Conservation (phyloP, 768 basidiomycete genomes). For the Roridomyces roridus region DNA sequence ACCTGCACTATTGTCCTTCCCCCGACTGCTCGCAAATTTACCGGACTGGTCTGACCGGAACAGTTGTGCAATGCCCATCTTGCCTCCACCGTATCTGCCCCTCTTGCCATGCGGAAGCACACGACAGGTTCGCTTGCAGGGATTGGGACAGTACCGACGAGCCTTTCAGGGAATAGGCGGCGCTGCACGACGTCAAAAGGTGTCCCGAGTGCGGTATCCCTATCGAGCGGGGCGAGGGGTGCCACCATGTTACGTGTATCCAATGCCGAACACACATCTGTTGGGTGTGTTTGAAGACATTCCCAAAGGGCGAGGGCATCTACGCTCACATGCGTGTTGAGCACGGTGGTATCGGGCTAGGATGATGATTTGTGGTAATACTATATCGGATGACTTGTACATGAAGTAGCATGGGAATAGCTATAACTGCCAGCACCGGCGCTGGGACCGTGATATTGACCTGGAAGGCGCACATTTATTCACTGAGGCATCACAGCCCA, state of each 20-base stretch:
- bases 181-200: conserved; percentile 67
- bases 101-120: conserved; percentile 57
- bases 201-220: conserved; percentile 76
- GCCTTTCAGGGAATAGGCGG: conserved; percentile 70
- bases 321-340: conserved; percentile 75
- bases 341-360: conserved; percentile 70
- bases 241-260: conserved; percentile 84
- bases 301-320: conserved; percentile 70
- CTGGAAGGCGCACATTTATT: no score
- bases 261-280: conserved; percentile 80
- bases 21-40: conserved; percentile 82
- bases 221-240: conserved; percentile 78
- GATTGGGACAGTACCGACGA: conserved; percentile 61
- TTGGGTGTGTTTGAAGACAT: conserved; percentile 80
- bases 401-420: no score
- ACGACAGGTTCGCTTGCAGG: conserved; percentile 72
- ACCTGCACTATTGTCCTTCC: conserved; percentile 79
- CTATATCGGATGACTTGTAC: no score
- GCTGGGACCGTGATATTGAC: no score
- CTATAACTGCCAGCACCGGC: no score
- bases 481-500: no score
- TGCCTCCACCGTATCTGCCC: conserved; percentile 63
- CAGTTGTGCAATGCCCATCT: conserved; percentile 59
- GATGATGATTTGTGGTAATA: background rate
- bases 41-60: conserved; percentile 52